Percentiles rank a stretch among this genome's conserved stretches.
Conservation (phyloP, 176 grass and related monocot genomes). For the Ampelocalamus luodianensis region DNA sequence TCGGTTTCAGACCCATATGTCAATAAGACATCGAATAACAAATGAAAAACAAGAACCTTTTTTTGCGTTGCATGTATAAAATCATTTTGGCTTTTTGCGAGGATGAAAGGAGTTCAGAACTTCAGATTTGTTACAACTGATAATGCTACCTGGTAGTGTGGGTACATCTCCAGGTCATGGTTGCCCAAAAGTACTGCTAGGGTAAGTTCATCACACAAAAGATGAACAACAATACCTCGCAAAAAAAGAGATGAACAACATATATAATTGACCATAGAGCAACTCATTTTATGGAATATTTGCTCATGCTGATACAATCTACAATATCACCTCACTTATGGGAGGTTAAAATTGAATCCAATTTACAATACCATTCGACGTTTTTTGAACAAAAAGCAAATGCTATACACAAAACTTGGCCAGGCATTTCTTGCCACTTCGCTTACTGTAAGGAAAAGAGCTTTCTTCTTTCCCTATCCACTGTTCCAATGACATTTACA, state of each 20-base stretch:
- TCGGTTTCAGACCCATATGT: too few relatives aligned
- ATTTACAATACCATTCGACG: neutral
- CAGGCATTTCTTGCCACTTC: neutral
- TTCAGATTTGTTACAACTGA: neutral
- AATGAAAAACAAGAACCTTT: too few relatives aligned
- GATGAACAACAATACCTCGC: neutral
- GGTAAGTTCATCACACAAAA: neutral
- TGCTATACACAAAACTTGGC: neutral
- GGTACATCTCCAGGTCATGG: neutral
- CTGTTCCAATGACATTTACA: neutral
- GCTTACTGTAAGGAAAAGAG: neutral
- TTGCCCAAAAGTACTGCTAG: too few relatives aligned
- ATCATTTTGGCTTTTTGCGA: neutral
- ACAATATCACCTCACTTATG: neutral
- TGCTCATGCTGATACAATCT: too few relatives aligned
- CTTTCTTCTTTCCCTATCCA: neutral
- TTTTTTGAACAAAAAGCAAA: neutral
- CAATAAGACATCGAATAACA: too few relatives aligned
- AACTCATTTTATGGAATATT: too few relatives aligned
- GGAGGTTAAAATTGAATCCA: neutral
- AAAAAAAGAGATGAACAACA: neutral
- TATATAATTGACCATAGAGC: neutral
- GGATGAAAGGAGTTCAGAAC: neutral
- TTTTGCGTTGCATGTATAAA: too few relatives aligned
- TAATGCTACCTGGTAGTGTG: neutral